phyloP scores from a whole-genome alignment of 2,329 filamentous ascomycete genomes.

The Fusarium paranaense region DNA sequence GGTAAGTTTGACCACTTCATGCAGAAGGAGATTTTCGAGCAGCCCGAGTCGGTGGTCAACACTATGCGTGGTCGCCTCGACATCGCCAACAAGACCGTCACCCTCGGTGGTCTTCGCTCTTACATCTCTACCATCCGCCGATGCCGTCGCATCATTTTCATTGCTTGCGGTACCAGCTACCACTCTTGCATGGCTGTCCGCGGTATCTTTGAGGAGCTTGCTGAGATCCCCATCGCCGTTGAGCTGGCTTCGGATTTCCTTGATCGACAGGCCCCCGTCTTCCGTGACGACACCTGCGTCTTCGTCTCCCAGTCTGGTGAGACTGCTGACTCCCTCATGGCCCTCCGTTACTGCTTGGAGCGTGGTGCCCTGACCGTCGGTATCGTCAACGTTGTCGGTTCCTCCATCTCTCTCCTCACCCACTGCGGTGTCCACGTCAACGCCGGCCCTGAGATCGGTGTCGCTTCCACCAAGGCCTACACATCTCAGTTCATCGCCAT shows the following conservation, averaged over 20 bases:
- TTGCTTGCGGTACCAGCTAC: constrained; percentile 97
- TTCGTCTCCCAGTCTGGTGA: constrained; percentile 99
- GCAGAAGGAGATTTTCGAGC: constrained; percentile 99
- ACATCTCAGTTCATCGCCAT: constrained; percentile 99
- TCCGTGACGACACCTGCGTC: constrained; percentile 98
- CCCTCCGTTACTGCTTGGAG: constrained; percentile 97
- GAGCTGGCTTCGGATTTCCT: constrained; percentile 98
- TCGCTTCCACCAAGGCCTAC: constrained; percentile 99
- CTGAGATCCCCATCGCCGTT: constrained; percentile 96
- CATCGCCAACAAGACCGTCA: constrained; percentile 91
- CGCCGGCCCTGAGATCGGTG: constrained; percentile 97
- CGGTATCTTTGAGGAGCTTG: constrained; percentile 96
- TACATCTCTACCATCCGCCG: constrained; percentile 97
- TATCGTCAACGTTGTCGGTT: constrained; percentile 98
- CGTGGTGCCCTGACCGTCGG: constrained; percentile 96
- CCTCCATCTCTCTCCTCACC: constrained; percentile 97
- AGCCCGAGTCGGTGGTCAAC: constrained; percentile 99
- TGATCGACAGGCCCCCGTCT: constrained; percentile 94
- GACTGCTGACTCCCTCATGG: constrained; percentile 97
- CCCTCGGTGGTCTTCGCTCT: constrained; percentile 92
- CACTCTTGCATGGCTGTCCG: constrained; percentile 99
- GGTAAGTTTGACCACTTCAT: constrained; percentile 99
- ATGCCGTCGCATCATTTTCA: constrained; percentile 98
- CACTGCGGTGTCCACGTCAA: constrained; percentile 99
- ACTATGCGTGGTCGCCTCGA: constrained; percentile 99